phyloP scores from a whole-genome alignment of 257 asterid genomes.

The Echites panduratus region DNA sequence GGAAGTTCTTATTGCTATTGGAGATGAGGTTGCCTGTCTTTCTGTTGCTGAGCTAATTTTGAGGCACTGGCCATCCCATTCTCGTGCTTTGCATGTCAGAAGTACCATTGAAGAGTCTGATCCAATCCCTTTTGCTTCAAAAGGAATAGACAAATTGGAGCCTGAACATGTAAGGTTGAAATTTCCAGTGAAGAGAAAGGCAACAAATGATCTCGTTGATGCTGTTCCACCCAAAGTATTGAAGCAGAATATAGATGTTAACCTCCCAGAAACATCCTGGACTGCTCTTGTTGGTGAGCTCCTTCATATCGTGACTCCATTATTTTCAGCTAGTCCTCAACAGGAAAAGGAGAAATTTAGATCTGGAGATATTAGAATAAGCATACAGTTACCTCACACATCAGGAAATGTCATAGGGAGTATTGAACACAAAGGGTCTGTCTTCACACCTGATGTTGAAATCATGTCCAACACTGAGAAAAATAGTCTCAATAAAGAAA shows the following conservation, averaged over 20 bases:
- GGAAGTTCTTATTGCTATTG: conserved; percentile 96
- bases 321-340: conserved; percentile 31
- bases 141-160: conserved; percentile 89
- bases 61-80: conserved; percentile 95
- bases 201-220: conserved; percentile 38
- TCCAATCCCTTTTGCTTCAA: conserved; percentile 69
- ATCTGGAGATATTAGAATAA: conserved; percentile 50
- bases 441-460: conserved; percentile 31
- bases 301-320: conserved; percentile 45
- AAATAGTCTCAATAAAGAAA: conserved; percentile 30
- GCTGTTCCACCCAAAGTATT: conserved; percentile 43
- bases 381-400: conserved; percentile 47
- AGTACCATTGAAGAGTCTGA: conserved; percentile 74
- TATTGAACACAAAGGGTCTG: conserved; percentile 37
- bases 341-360: conserved; percentile 27
- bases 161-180: conserved; percentile 73
- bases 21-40: conserved; percentile 95
- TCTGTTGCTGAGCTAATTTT: conserved; percentile 79
- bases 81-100: conserved; percentile 94
- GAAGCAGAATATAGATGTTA: conserved; percentile 57
- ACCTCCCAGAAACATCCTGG: conserved; percentile 79
- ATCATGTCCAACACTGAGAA: conserved; percentile 33
- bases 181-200: conserved; percentile 82
- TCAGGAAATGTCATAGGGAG: conserved; percentile 32
- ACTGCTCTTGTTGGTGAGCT: conserved; percentile 56